Evolutionary conservation across 78 protist genomes (phyloP), one percentile per base, ranked within the genome.

Genomic region (Dictyostelium intermedium): DNA sequence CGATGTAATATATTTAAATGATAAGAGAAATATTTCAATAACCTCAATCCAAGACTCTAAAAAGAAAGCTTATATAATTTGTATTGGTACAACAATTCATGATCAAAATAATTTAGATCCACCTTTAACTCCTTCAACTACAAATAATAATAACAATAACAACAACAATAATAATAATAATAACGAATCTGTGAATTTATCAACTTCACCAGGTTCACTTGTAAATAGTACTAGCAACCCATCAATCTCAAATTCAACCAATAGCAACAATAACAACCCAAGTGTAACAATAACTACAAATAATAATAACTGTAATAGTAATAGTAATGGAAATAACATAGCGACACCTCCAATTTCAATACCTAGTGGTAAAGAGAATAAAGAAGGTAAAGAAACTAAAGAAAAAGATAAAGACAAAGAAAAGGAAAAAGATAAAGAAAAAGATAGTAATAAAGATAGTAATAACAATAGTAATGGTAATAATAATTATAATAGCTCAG

Each of bases 1-100:
- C 20, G 94, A 89, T 69, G 94, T 89, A 9, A 78, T 89, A n/a
- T 89, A 89, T 80, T 34, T 89, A 30, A 89, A 89, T 41, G 94
- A 89, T 35, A 78, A 70, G 25, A 89, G 83, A 43, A 79, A 83
- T 27, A 60, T 89, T 23, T 50, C 82, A 32, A 56, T 77, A 11
- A 80, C 60, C 9, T 47, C 79, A 63, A 69, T 47, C 34, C 39
- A 78, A 20, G 84, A 83, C 20, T 32, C 85, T 13, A 89, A 89
- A 56, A 87, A 87, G 66, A 89, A 89, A 50, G 37, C 87, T 20
- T 89, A 79, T 60, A 63, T 76, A 30, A 78, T 89, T 32, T 89
- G 69, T 20, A 89, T 89, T 69, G 94, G 94, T 69, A 89, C 94
- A 41, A 39, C 60, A 10, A 80, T 89, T 16, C 50, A 50, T 82